Conservation (phyloP, 306 rosid species). For the Ceratonia siliqua region DNA sequence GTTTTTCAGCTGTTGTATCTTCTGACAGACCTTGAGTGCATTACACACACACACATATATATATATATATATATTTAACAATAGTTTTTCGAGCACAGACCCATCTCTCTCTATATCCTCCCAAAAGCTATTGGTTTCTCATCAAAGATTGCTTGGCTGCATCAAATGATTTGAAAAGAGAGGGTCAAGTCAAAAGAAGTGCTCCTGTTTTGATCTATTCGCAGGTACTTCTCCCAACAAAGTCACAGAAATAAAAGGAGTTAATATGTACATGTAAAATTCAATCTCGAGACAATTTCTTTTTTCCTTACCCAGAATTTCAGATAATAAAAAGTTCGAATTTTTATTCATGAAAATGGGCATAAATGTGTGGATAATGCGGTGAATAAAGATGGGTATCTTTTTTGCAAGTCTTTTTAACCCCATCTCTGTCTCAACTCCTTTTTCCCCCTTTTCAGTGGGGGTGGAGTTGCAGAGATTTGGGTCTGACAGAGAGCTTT, state of each 20-base stretch:
- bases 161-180: constrained; percentile 74
- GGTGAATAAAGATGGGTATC: constrained; percentile 84
- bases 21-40: constrained; percentile 70
- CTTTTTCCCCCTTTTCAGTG: constrained; percentile 55
- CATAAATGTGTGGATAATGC: constrained; percentile 62
- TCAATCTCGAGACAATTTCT: background rate
- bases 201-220: constrained; percentile 56
- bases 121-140: constrained; percentile 55
- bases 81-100: constrained; percentile 43
- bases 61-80: too few species aligned
- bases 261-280: background rate
- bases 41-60: too few species aligned
- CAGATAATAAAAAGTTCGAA: background rate
- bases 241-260: constrained; percentile 14
- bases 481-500: constrained; percentile 77
- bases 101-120: constrained; percentile 33
- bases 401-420: constrained; percentile 60
- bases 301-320: constrained; percentile 22
- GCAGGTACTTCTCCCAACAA: constrained; percentile 60
- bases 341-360: background rate
- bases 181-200: constrained; percentile 75
- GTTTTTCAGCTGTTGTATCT: constrained; percentile 84
- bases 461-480: constrained; percentile 72
- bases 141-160: constrained; percentile 61
- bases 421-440: constrained; percentile 44